Percentiles rank a stretch among this genome's conserved stretches.
Evolutionary conservation across 345 rosid species (phyloP).

Genomic region (Salix purpurea): DNA sequence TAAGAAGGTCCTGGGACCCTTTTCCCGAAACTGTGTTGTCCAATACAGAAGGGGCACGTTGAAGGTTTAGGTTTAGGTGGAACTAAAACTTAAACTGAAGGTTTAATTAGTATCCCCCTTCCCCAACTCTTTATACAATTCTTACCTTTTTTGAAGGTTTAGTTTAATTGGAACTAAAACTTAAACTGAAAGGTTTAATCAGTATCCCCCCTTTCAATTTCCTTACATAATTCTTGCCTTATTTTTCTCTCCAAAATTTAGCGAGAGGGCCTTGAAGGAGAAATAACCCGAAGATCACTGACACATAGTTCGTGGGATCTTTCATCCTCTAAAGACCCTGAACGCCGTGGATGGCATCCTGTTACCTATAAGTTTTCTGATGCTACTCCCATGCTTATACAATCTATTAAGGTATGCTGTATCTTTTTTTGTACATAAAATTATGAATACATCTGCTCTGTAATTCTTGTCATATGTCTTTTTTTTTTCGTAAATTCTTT

Average conservation of each 20-base stretch:
- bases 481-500: neutral
- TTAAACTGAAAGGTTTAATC: neutral
- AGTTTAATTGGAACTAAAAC: too few species aligned
- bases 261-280: conserved; percentile 80
- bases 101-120: neutral
- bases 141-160: neutral
- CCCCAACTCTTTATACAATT: neutral
- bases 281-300: conserved; percentile 71
- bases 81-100: neutral
- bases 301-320: conserved; percentile 86
- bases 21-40: too few species aligned
- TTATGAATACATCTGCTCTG: neutral
- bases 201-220: neutral
- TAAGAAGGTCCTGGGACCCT: too few species aligned
- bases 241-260: conserved; percentile 25
- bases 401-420: conserved; percentile 65
- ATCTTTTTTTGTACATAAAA: neutral
- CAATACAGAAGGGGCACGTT: too few species aligned
- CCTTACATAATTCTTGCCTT: neutral
- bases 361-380: conserved; percentile 73
- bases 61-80: too few species aligned
- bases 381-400: conserved; percentile 63
- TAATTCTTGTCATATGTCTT: neutral
- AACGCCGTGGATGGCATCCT: conserved; percentile 95
- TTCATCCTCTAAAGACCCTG: conserved; percentile 62